Evolutionary conservation across 2,329 filamentous ascomycete genomes (phyloP), one percentile per base, ranked within the genome.

Genomic region (Sphaerostilbella broomeana): DNA sequence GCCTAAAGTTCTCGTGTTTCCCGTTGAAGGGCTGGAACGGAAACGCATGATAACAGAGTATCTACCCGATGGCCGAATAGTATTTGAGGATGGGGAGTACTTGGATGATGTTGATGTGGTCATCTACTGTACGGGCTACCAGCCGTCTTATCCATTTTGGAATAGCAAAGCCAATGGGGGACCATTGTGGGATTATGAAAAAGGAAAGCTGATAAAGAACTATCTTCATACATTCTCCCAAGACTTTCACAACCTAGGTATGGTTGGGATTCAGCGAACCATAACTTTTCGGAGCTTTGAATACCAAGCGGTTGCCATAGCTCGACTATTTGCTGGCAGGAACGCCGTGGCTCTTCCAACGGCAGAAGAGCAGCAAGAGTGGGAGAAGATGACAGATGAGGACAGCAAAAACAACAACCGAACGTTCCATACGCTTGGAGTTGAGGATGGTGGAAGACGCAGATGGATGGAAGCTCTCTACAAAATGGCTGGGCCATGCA

Each of bases 171-270:
- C 42, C 1, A 72, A 69, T 18, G 72, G 70, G 1, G 61, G 67
- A 0, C 49, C 58, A 1, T 44, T 79, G 2, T 79, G 60, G 50
- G 68, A 76, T 51, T 77, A 78, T 47, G 42, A 53, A 1, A 40
- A 52, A 0, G 63, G 64, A 18, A 67, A 63, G 17, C 53, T 77
- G 3, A 40, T 62, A 1, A 61, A 63, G 0, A 64, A 47, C 3
- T 78, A 74, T 48, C 63, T 62, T 54, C 73, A 77, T 48, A 73
- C 70, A 0, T 76, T 77, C 51, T 62, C 73, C 35, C 64, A 59
- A 2, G 62, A 67, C 19, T 65, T 66, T 30, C 53, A 62, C 0
- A 70, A 66, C 0, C 54, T 79, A 0, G 75, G 61, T 0, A 55
- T 75, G 9, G 62, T 77, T 0, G 74, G 73, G 0, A 50, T 75